These are phyloP conservation scores for Neofusicoccum umdonicola DNA, from an alignment of 2,329 filamentous ascomycete genomes.

Conservation along the genomic window DNA sequence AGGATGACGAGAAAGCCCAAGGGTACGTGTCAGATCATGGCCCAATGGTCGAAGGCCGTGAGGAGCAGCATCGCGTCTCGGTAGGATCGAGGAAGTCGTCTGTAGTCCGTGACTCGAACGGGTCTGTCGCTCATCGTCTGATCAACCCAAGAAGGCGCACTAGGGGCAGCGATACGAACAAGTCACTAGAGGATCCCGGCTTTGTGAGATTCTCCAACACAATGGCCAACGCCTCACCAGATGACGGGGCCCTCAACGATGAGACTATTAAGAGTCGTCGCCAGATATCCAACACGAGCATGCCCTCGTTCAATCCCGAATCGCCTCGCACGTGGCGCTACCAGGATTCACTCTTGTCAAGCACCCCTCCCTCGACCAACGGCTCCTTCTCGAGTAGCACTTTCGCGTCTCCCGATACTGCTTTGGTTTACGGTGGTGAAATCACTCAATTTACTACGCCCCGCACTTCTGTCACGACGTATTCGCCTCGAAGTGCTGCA, in stretches of 20 bases:
- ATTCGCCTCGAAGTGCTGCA: slow-evolving; percentile 11
- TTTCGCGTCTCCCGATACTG: slow-evolving; percentile 16
- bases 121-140: background rate
- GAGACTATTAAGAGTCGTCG: slow-evolving; percentile 7
- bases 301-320: slow-evolving; percentile 10
- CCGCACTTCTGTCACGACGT: slow-evolving; percentile 9
- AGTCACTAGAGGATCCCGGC: background rate
- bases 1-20: slow-evolving; percentile 30
- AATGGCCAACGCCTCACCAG: background rate
- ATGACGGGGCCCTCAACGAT: background rate
- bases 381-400: slow-evolving; percentile 14
- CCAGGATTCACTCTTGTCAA: background rate
- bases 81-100: slow-evolving; percentile 11
- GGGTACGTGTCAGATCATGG: slow-evolving; percentile 32
- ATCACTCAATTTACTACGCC: slow-evolving; percentile 9
- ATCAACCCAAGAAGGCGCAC: slow-evolving; percentile 10
- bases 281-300: background rate
- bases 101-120: background rate
- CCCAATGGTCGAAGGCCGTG: slow-evolving; percentile 10
- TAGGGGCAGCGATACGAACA: background rate
- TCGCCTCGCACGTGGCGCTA: slow-evolving; percentile 4
- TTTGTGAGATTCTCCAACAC: background rate
- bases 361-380: slow-evolving; percentile 13
- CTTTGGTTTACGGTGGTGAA: background rate
- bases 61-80: slow-evolving; percentile 11